These are phyloP conservation scores for Candida montana DNA, from an alignment of 805 yeast genomes.

Conservation along the genomic window DNA sequence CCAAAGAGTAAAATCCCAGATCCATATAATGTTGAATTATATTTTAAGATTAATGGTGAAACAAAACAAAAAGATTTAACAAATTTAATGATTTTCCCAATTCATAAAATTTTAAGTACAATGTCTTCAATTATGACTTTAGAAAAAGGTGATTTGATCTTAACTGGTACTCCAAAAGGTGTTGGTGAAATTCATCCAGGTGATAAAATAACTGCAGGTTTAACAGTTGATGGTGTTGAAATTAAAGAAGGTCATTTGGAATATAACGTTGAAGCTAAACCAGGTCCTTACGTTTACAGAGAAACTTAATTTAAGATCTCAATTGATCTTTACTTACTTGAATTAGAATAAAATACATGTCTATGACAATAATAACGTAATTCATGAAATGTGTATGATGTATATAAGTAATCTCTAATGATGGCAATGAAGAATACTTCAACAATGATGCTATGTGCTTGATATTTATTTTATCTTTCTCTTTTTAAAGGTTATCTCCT, in stretches of 20 bases:
- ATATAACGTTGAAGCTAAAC: slow-evolving; percentile 36
- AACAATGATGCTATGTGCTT: too few relatives aligned
- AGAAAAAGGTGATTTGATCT: slow-evolving; percentile 81
- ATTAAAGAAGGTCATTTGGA: slow-evolving; percentile 41
- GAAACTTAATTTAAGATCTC: too few relatives aligned
- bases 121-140: slow-evolving; percentile 90
- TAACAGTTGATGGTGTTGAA: slow-evolving; percentile 48
- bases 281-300: slow-evolving; percentile 55
- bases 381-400: not conserved
- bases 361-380: not conserved
- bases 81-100: slow-evolving; percentile 79
- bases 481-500: too few relatives aligned
- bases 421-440: too few relatives aligned
- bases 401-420: not conserved
- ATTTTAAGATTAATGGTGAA: slow-evolving; percentile 65
- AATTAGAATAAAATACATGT: too few relatives aligned
- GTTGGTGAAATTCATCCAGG: slow-evolving; percentile 85
- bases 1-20: slow-evolving; percentile 61
- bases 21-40: slow-evolving; percentile 64
- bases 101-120: slow-evolving; percentile 71
- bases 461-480: too few relatives aligned
- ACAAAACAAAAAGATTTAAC: slow-evolving; percentile 71
- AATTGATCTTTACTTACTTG: too few relatives aligned
- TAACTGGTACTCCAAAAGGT: slow-evolving; percentile 98
- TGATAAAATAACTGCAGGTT: slow-evolving; percentile 63